Percentiles rank a stretch among this genome's conserved stretches.
phyloP scores from a whole-genome alignment of 805 yeast species.

The Kluyveromyces aestuarii region DNA sequence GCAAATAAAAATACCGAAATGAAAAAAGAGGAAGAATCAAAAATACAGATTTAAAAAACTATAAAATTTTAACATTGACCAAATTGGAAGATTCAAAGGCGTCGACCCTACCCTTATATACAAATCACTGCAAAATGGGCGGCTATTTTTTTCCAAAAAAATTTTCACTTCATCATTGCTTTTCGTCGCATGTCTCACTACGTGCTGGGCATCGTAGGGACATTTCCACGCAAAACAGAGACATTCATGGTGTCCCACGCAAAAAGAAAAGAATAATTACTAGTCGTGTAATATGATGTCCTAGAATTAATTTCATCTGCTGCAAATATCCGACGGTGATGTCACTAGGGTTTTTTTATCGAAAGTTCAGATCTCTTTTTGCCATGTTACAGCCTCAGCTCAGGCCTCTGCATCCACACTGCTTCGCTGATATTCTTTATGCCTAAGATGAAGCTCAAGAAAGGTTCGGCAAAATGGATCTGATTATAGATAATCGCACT shows the following conservation, averaged over 20 bases:
- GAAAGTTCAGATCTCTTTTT: neutral
- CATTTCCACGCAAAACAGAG: neutral
- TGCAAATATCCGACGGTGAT: slow-evolving; percentile 2
- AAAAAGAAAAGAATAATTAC: no score
- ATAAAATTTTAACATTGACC: no score
- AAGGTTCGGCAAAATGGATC: no score
- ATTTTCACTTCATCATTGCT: neutral
- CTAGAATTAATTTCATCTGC: neutral
- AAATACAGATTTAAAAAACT: neutral
- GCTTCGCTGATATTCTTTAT: no score
- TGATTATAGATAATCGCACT: no score
- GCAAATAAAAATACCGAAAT: neutral
- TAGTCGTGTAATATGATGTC: neutral
- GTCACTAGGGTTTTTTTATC: neutral
- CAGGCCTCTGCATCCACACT: no score
- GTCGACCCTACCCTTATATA: slow-evolving; percentile 1
- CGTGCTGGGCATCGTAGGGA: neutral
- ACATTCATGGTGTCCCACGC: neutral
- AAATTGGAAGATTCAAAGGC: neutral
- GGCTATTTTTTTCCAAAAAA: neutral
- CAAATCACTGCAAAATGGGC: neutral
- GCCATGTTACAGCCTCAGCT: no score
- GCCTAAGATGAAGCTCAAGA: no score
- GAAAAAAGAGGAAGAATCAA: neutral
- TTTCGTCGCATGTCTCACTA: neutral